A percentile compares a stretch with the other conserved stretches of the same genome.
Conservation (phyloP, 2,329 filamentous ascomycete species). For the Xylariaceae sp. region DNA sequence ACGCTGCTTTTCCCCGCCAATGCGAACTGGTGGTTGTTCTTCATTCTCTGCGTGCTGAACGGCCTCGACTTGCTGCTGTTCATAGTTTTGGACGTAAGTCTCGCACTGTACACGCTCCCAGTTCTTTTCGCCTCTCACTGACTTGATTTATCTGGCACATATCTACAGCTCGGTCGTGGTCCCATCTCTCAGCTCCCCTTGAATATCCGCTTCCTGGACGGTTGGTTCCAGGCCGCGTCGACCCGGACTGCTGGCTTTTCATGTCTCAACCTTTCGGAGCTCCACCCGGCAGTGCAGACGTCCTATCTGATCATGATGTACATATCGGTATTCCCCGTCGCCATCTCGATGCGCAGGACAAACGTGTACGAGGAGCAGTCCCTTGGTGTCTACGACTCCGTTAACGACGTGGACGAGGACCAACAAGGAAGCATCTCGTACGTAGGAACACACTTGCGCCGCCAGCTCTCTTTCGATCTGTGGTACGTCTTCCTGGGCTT, state of each 20-base stretch:
- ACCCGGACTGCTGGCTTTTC: constrained; percentile 89
- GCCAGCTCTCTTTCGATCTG: constrained; percentile 91
- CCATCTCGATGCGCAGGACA: constrained; percentile 87
- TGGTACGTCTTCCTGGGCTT: constrained; percentile 95
- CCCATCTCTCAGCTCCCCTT: constrained; percentile 63
- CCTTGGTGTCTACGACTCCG: constrained; percentile 62
- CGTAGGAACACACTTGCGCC: constrained; percentile 83
- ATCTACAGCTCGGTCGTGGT: constrained; percentile 59
- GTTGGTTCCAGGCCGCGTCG: constrained; percentile 82
- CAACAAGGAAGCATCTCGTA: constrained; percentile 67
- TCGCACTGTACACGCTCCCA: not conserved
- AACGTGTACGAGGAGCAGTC: constrained; percentile 95
- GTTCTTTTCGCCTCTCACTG: constrained; percentile 1
- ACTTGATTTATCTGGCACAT: constrained; percentile 6
- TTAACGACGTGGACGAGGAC: constrained; percentile 44
- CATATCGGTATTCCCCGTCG: constrained; percentile 93
- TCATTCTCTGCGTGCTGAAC: constrained; percentile 76
- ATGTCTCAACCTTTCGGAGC: constrained; percentile 66
- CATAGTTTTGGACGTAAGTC: constrained; percentile 77
- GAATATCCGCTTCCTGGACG: constrained; percentile 74
- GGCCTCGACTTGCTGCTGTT: constrained; percentile 84
- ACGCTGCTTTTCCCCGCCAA: constrained; percentile 85
- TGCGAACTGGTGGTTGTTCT: constrained; percentile 95
- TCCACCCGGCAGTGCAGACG: constrained; percentile 89
- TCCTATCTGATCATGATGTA: constrained; percentile 99